A percentile compares a stretch with the other conserved stretches of the same genome.
Conservation (phyloP, 2,329 filamentous ascomycete species). For the Colletotrichum cereale region DNA sequence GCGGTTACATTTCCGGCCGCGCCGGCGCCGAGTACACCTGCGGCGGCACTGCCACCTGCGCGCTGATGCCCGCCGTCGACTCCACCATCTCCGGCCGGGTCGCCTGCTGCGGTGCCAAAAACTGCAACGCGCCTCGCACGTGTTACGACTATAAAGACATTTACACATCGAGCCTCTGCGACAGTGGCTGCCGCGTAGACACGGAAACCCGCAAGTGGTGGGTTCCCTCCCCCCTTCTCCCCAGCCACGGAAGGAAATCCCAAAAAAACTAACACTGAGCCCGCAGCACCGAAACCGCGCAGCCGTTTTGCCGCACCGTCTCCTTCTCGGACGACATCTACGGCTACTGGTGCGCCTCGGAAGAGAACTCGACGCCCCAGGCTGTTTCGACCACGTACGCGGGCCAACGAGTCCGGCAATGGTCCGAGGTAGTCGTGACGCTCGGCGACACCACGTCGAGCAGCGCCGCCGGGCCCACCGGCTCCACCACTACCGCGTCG, state of each 20-base stretch:
- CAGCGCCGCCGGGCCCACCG: conserved; percentile 2
- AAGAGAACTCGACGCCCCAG: conserved; percentile 50
- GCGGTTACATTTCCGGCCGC: conserved; percentile 61
- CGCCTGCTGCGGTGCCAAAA: conserved; percentile 55
- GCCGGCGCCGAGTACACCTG: conserved; percentile 57
- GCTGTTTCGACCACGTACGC: conserved; percentile 56
- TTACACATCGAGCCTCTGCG: conserved; percentile 52
- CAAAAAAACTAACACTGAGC: conserved; percentile 39
- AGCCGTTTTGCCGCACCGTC: conserved; percentile 60
- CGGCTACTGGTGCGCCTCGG: conserved; percentile 59
- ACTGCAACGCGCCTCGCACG: conserved; percentile 52
- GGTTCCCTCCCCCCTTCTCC: conserved; percentile 20
- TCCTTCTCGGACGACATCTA: conserved; percentile 55
- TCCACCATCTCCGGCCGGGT: conserved; percentile 50
- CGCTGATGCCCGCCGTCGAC: conserved; percentile 52
- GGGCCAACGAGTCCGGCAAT: conserved; percentile 52
- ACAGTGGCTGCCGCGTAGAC: conserved; percentile 55
- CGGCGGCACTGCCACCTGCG: conserved; percentile 50
- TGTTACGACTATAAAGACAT: conserved; percentile 57
- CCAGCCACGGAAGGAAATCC: not conserved
- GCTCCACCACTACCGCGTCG: conserved; percentile 4
- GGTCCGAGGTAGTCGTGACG: conserved; percentile 41
- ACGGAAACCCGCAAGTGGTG: conserved; percentile 62
- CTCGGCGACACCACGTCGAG: conserved; percentile 19
- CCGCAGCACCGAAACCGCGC: conserved; percentile 50